These are phyloP conservation scores for Trametes gibbosa DNA, from an alignment of 768 basidiomycete genomes.

Conservation along the genomic window DNA sequence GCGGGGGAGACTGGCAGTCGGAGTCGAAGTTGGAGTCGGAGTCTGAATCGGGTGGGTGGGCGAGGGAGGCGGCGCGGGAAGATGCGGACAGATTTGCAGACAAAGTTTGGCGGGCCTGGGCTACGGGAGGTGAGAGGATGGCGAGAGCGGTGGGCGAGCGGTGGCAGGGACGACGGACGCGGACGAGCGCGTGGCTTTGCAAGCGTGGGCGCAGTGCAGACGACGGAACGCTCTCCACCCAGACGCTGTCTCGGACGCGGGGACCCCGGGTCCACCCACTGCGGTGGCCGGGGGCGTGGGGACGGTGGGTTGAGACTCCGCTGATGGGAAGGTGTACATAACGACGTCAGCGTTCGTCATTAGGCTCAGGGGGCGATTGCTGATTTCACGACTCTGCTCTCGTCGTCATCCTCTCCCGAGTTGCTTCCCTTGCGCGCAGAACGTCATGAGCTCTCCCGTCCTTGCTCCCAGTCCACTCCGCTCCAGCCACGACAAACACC, in stretches of 20 bases:
- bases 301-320: conserved; percentile 18
- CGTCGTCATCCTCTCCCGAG: conserved; percentile 22
- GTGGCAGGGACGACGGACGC: not conserved
- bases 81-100: conserved; percentile 6
- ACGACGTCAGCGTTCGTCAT: conserved; percentile 30
- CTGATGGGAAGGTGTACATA: conserved; percentile 24
- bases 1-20: too few species aligned
- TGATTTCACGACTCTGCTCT: conserved; percentile 16
- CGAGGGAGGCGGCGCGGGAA: not conserved
- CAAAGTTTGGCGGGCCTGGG: conserved; percentile 4
- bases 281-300: conserved; percentile 4
- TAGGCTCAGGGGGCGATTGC: conserved; percentile 11
- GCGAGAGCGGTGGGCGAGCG: not conserved
- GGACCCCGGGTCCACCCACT: conserved; percentile 10
- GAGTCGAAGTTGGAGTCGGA: too few species aligned
- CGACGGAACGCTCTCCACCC: conserved; percentile 14
- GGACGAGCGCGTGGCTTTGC: conserved; percentile 10
- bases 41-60: too few species aligned
- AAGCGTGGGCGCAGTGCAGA: not conserved
- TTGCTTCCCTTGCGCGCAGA: conserved; percentile 4
- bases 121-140: conserved; percentile 15
- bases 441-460: conserved; percentile 22
- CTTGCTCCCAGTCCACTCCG: conserved; percentile 11
- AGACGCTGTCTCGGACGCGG: conserved; percentile 13
- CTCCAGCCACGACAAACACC: not conserved